Conservation (phyloP, 1,284 basidiomycete species). For the Tilletia indica region DNA sequence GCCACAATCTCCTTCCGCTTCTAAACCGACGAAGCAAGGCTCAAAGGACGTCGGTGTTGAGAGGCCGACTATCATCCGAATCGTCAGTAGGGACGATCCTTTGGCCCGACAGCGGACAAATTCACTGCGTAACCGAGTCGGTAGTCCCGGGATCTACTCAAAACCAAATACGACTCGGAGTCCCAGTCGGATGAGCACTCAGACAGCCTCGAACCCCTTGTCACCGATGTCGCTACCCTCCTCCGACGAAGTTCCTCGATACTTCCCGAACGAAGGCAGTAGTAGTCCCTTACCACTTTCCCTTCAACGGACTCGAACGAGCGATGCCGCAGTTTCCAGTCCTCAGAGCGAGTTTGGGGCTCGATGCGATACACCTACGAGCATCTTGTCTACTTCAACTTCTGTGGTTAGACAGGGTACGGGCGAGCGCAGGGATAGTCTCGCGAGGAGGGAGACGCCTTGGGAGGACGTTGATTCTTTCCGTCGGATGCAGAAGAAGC, state of each 20-base stretch:
- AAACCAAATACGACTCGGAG: too few relatives aligned
- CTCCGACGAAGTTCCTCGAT: neutral
- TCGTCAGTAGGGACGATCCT: neutral
- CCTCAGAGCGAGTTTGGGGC: neutral
- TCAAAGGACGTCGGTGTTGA: neutral
- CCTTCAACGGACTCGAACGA: too few relatives aligned
- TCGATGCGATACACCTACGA: neutral
- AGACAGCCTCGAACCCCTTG: too few relatives aligned
- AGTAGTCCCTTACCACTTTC: too few relatives aligned
- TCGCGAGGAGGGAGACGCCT: neutral
- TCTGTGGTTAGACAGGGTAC: neutral
- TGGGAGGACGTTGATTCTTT: slow-evolving; percentile 5
- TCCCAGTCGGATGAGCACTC: too few relatives aligned
- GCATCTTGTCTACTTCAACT: neutral
- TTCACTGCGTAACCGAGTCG: too few relatives aligned
- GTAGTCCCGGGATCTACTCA: too few relatives aligned
- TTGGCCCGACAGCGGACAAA: too few relatives aligned
- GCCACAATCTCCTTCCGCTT: neutral
- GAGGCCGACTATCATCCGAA: neutral
- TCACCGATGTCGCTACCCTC: neutral
- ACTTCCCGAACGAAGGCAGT: neutral
- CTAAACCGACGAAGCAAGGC: neutral
- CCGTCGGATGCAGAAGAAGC: neutral
- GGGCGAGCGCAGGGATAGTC: neutral
- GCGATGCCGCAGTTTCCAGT: too few relatives aligned